These are phyloP conservation scores for Euphorbia peplus DNA, from an alignment of 345 rosid species.

Conservation along the genomic window DNA sequence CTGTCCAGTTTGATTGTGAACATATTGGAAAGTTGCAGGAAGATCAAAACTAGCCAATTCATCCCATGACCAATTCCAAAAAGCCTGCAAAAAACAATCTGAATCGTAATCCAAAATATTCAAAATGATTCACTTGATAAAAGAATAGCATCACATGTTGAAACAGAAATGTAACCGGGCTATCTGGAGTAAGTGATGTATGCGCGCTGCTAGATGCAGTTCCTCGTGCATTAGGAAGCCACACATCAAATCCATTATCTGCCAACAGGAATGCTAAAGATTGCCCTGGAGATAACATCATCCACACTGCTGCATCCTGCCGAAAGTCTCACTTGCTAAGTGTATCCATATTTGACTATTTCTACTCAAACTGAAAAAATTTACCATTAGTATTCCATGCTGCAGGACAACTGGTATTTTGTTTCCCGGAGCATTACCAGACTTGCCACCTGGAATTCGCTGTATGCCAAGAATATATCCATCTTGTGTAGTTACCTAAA, in stretches of 20 bases:
- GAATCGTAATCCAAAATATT: neutral
- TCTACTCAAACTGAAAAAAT: neutral
- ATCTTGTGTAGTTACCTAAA: conserved; percentile 50
- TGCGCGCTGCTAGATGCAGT: conserved; percentile 20
- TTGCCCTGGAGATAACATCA: conserved; percentile 15
- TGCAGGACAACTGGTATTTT: conserved; percentile 43
- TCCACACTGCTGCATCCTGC: conserved; percentile 27
- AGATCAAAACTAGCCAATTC: conserved; percentile 33
- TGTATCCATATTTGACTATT: neutral
- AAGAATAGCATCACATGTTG: neutral
- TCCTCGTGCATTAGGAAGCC: conserved; percentile 27
- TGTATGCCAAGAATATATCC: conserved; percentile 54
- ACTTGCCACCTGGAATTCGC: conserved; percentile 39
- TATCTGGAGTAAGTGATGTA: conserved; percentile 18
- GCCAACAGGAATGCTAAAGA: conserved; percentile 25
- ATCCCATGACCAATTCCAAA: conserved; percentile 49
- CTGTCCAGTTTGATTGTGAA: conserved; percentile 32
- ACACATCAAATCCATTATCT: conserved; percentile 29
- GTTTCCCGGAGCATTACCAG: conserved; percentile 24
- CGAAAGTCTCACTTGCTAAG: neutral
- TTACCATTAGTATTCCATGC: conserved; percentile 46
- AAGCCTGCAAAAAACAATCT: conserved; percentile 21
- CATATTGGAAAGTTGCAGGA: conserved; percentile 25
- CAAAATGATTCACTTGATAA: neutral
- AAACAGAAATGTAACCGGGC: conserved; percentile 1